A percentile compares a stretch with the other conserved stretches of the same genome.
phyloP scores from a whole-genome alignment of 805 yeast species.

The Yarrowia sp. region DNA sequence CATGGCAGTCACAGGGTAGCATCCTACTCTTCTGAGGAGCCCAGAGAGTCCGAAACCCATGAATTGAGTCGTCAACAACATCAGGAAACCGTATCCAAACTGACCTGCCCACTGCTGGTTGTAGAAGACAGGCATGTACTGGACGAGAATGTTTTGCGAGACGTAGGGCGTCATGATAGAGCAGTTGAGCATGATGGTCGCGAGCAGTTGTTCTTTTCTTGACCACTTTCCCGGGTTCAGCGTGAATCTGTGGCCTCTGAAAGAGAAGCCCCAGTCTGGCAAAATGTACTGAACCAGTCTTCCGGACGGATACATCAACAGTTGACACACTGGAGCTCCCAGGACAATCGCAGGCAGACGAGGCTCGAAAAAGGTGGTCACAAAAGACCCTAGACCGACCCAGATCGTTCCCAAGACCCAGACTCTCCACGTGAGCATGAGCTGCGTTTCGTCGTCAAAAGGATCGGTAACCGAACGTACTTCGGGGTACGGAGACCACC shows the following conservation, averaged over 20 bases:
- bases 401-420: not conserved
- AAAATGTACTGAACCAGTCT: not conserved
- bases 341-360: not conserved
- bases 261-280: not conserved
- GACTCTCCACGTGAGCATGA: not conserved
- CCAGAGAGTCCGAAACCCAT: not conserved
- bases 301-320: not conserved
- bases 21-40: not conserved
- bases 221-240: not conserved
- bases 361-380: not conserved
- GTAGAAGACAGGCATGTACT: not conserved
- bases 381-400: not conserved
- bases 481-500: not conserved
- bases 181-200: not conserved
- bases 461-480: not conserved
- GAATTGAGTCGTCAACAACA: not conserved
- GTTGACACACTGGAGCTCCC: not conserved
- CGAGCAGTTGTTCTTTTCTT: not conserved
- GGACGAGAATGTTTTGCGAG: not conserved
- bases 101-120: not conserved
- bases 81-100: not conserved
- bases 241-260: not conserved
- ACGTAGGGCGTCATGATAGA: not conserved
- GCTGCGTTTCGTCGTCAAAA: not conserved
- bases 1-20: not conserved